Percentiles rank a stretch among this genome's conserved stretches.
These are phyloP conservation scores for Neurospora tetraspora DNA, from an alignment of 495 filamentous ascomycete species.

Conservation along the genomic window DNA sequence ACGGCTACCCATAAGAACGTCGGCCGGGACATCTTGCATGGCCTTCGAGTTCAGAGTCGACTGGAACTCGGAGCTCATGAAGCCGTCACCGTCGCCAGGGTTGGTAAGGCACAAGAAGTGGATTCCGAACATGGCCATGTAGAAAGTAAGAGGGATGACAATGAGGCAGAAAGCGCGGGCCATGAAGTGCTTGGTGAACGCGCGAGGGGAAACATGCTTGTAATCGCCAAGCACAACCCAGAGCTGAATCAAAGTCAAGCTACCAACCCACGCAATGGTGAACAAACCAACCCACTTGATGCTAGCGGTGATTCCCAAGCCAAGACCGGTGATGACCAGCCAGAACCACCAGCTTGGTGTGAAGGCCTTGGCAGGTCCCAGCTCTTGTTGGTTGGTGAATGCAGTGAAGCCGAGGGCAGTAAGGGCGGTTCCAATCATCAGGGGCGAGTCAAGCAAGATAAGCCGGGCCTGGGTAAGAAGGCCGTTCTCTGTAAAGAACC, in stretches of 20 bases:
- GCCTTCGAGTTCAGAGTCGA: slow-evolving; percentile 90
- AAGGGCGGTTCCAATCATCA: slow-evolving; percentile 87
- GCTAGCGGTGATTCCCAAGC: slow-evolving; percentile 83
- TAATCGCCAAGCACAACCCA: slow-evolving; percentile 90
- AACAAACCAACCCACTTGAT: slow-evolving; percentile 99
- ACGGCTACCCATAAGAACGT: slow-evolving; percentile 81
- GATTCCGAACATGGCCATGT: slow-evolving; percentile 90
- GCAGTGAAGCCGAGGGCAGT: slow-evolving; percentile 84
- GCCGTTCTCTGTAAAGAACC: slow-evolving; percentile 62
- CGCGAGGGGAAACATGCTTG: slow-evolving; percentile 67
- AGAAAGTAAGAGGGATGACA: slow-evolving; percentile 79
- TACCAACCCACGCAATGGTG: slow-evolving; percentile 97
- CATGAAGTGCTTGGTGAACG: slow-evolving; percentile 93
- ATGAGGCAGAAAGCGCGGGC: slow-evolving; percentile 88
- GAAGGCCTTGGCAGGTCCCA: slow-evolving; percentile 81
- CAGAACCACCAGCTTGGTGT: slow-evolving; percentile 94
- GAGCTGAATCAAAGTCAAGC: slow-evolving; percentile 79
- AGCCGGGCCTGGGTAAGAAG: slow-evolving; percentile 89
- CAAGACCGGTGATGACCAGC: slow-evolving; percentile 77
- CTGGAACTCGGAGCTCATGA: slow-evolving; percentile 99
- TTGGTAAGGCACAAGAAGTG: slow-evolving; percentile 90
- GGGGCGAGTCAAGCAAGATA: slow-evolving; percentile 90
- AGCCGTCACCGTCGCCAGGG: slow-evolving; percentile 93
- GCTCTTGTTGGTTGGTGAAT: slow-evolving; percentile 94
- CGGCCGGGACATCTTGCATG: slow-evolving; percentile 90